These are phyloP conservation scores for Heritiera fomes DNA, from an alignment of 345 rosid species.

Conservation along the genomic window DNA sequence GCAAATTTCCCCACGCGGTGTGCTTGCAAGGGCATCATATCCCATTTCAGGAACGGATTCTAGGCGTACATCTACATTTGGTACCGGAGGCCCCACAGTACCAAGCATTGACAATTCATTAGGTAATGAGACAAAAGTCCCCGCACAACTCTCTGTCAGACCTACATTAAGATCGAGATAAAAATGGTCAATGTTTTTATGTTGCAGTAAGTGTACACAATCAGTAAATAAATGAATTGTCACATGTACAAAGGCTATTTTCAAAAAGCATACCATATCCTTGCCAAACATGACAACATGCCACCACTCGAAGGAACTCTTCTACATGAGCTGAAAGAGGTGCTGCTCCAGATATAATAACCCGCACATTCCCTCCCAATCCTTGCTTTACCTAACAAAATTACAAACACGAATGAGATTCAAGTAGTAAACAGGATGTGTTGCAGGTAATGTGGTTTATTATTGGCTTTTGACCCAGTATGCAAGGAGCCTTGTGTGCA, in stretches of 20 bases:
- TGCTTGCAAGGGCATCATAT: conserved; percentile 81
- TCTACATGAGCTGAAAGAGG: conserved; percentile 89
- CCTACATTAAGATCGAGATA: conserved; percentile 43
- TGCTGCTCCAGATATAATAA: conserved; percentile 95
- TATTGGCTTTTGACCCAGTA: not conserved
- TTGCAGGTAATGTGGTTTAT: not conserved
- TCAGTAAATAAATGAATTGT: not conserved
- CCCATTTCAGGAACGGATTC: conserved; percentile 97
- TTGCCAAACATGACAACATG: conserved; percentile 94
- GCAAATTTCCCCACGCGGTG: conserved; percentile 88
- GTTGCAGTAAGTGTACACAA: conserved; percentile 3
- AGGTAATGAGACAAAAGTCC: conserved; percentile 84
- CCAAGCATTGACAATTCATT: conserved; percentile 78
- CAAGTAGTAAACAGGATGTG: not conserved
- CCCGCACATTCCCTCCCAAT: conserved; percentile 86
- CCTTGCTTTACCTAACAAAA: conserved; percentile 79
- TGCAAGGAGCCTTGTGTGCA: conserved; percentile 1
- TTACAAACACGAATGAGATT: conserved; percentile 13
- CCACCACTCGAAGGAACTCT: conserved; percentile 85
- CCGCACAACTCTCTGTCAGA: conserved; percentile 95
- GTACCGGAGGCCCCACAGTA: conserved; percentile 95
- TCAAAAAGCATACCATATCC: conserved; percentile 74
- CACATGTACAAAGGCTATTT: conserved; percentile 5
- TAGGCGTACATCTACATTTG: conserved; percentile 84
- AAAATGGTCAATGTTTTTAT: conserved; percentile 9